These are phyloP conservation scores for Didymella arachidicola DNA, from an alignment of 2,329 filamentous ascomycete species.

Conservation along the genomic window DNA sequence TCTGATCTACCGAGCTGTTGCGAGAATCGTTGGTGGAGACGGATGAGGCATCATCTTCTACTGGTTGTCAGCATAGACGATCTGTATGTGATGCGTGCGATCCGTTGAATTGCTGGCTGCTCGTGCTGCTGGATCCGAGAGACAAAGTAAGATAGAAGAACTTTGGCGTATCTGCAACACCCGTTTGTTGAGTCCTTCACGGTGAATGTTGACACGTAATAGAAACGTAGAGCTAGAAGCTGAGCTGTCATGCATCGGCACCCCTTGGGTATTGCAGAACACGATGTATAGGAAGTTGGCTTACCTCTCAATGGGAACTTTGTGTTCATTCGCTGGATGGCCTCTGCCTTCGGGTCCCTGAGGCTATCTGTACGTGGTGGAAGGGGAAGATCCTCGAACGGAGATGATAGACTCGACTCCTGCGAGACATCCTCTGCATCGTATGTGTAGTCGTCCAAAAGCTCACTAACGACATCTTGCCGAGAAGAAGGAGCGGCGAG, in stretches of 20 bases:
- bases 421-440: slow-evolving; percentile 24
- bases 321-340: slow-evolving; percentile 37
- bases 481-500: slow-evolving; percentile 41
- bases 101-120: background rate
- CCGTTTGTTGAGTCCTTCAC: background rate
- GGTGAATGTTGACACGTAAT: slow-evolving; percentile 9
- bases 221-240: slow-evolving; percentile 5
- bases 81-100: background rate
- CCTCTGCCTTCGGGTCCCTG: slow-evolving; percentile 38
- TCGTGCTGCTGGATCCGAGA: background rate
- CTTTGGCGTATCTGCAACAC: background rate
- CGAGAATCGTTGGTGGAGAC: slow-evolving; percentile 25
- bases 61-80: slow-evolving; percentile 12
- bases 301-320: slow-evolving; percentile 49
- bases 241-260: slow-evolving; percentile 5
- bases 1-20: slow-evolving; percentile 31
- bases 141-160: background rate
- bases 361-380: slow-evolving; percentile 37
- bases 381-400: slow-evolving; percentile 43
- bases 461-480: slow-evolving; percentile 50
- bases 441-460: slow-evolving; percentile 50
- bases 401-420: slow-evolving; percentile 34
- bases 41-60: slow-evolving; percentile 32
- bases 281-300: slow-evolving; percentile 14
- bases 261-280: slow-evolving; percentile 1